Evolutionary conservation across 345 rosid genomes (phyloP).

Genomic region (Eutrema heterophyllum): DNA sequence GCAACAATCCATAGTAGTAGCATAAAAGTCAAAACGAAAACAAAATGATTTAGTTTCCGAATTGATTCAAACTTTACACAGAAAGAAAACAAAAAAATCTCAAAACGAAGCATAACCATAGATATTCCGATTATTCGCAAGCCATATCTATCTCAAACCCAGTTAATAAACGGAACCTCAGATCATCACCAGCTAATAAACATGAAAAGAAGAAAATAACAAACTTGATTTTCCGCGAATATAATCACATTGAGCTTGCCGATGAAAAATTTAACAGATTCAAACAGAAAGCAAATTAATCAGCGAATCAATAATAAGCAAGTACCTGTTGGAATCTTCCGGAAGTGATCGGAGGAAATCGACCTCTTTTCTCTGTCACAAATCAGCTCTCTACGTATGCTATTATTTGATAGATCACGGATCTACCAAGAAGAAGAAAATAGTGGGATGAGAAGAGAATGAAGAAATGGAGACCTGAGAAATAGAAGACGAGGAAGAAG

Average conservation of each 20-base stretch:
- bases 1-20: background rate
- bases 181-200: background rate
- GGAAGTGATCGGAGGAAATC: slow-evolving; percentile 8
- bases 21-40: slow-evolving; percentile 10
- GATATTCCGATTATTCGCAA: background rate
- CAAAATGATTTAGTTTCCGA: background rate
- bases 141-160: background rate
- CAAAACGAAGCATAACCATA: background rate
- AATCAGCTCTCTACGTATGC: no score
- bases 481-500: no score
- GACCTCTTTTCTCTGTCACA: no score
- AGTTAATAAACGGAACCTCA: background rate
- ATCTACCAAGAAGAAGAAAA: no score
- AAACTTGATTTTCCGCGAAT: background rate
- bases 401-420: no score
- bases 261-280: background rate
- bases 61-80: background rate
- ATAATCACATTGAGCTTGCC: slow-evolving; percentile 18
- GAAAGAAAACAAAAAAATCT: background rate
- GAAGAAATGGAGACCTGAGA: no score
- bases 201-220: background rate
- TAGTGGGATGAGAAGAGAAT: no score
- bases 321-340: slow-evolving; percentile 9
- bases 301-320: background rate
- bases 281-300: background rate